Evolutionary conservation across 2,329 filamentous ascomycete genomes (phyloP), one percentile per base, ranked within the genome.

Genomic region (Cercospora berteroae): DNA sequence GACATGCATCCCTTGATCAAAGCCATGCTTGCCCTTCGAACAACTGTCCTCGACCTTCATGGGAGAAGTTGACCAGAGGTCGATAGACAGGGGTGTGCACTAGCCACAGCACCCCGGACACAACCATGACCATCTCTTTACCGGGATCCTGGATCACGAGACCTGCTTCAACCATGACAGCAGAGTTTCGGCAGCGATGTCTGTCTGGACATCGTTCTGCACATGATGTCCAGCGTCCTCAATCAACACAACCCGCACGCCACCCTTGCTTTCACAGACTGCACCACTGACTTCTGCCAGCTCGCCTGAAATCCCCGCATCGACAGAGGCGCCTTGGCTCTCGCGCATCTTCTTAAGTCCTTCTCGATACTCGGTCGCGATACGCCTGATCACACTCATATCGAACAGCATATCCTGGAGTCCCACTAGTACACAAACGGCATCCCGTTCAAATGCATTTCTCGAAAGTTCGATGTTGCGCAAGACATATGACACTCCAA

Each of bases 141-240:
- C 55, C 63, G 29, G 63, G 55, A 44, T 50, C 36, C 56, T 33
- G 63, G 36, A 18, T 55, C 29, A 56, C 25, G 33, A 60, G 44
- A 64, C 39, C 29, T 62, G 52, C 6, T 58, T 64, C 16, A 67
- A 18, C 27, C 52, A 67, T 12, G 23, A 50, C 23, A 48, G 31
- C 31, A 65, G 44, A 10, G 50, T 44, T 36, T 62, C 74, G 0
- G 82, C 83, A 0, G 84, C 84, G 2, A 79, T 73, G 63, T 84
- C 76, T 82, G 83, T 85, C 44, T 79, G 77, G 10, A 81, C 74
- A 70, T 87, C 84, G 64, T 87, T 85, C 72, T 86, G 83, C 55
- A 86, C 68, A 75, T 87, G 84, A 73, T 87, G 84, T 1, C 81
- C 84, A 3, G 83, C 78, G 2, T 79, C 80, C 3, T 79, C 76